Percentiles rank a stretch among this genome's conserved stretches.
Evolutionary conservation across 352 stramenopile genomes (phyloP).

Genomic region (Phytophthora constricta): DNA sequence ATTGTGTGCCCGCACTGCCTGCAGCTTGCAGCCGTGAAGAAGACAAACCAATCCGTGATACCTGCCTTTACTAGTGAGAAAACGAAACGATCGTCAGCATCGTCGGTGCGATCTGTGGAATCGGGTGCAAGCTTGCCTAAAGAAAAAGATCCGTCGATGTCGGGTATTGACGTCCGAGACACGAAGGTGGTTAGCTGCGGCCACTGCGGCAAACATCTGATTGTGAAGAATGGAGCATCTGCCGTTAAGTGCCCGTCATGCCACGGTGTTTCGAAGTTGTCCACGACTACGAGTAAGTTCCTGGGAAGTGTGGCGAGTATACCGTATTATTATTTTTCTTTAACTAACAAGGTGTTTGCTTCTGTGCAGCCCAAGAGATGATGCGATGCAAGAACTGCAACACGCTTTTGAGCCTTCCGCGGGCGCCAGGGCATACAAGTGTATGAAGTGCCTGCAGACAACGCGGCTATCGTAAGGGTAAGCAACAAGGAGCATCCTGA

Average conservation of each 20-base stretch:
- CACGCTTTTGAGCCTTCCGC: conserved; percentile 84
- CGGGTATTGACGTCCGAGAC: conserved; percentile 70
- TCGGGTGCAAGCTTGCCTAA: conserved; percentile 37
- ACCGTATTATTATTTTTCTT: conserved; percentile 14
- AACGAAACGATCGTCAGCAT: conserved; percentile 29
- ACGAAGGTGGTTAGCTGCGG: conserved; percentile 88
- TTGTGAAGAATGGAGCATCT: conserved; percentile 79
- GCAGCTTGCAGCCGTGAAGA: conserved; percentile 58
- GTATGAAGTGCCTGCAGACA: conserved; percentile 88
- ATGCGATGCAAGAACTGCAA: conserved; percentile 90
- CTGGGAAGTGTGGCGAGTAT: not conserved
- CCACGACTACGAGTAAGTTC: conserved; percentile 81
- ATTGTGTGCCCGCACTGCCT: conserved; percentile 75
- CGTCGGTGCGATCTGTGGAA: conserved; percentile 42
- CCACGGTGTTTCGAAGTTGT: conserved; percentile 82
- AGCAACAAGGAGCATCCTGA: conserved; percentile 5
- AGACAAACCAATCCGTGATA: conserved; percentile 34
- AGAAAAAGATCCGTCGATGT: conserved; percentile 34
- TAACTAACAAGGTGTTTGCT: conserved; percentile 19
- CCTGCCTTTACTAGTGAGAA: conserved; percentile 40
- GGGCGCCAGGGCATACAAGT: conserved; percentile 88
- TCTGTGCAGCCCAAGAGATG: conserved; percentile 78
- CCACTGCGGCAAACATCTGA: conserved; percentile 86
- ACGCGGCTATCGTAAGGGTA: conserved; percentile 67
- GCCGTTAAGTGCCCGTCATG: conserved; percentile 86